Evolutionary conservation across 331 rosid genomes (phyloP).

Genomic region (Erythrophleum ivorense): DNA sequence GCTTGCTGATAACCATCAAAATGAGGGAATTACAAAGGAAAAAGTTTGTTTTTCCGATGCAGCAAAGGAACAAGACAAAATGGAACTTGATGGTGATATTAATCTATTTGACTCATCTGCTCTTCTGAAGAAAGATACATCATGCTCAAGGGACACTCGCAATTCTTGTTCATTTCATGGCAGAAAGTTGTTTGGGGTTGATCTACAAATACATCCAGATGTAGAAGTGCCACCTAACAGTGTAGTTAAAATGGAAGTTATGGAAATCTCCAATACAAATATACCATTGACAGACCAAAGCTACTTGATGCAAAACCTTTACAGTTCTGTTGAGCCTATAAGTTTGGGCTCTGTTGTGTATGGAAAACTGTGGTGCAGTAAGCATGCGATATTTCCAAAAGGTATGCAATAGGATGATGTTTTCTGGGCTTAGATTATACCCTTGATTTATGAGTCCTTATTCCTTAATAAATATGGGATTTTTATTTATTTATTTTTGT

Average conservation of each 20-base stretch:
- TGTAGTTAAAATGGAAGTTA: slow-evolving; percentile 30
- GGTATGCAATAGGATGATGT: slow-evolving; percentile 52
- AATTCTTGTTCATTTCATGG: slow-evolving; percentile 42
- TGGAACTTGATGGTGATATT: slow-evolving; percentile 42
- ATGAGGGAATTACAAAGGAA: slow-evolving; percentile 38
- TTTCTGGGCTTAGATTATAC: slow-evolving; percentile 17
- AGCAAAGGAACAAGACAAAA: slow-evolving; percentile 44
- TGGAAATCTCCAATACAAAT: slow-evolving; percentile 35
- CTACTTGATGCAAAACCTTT: slow-evolving; percentile 31
- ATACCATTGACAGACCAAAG: slow-evolving; percentile 35
- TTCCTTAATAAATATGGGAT: not conserved
- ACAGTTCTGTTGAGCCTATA: slow-evolving; percentile 52
- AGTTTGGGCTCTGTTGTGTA: slow-evolving; percentile 57
- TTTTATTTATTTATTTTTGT: slow-evolving; percentile 22
- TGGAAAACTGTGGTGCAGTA: slow-evolving; percentile 72
- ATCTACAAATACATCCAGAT: slow-evolving; percentile 41
- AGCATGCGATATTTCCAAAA: slow-evolving; percentile 79
- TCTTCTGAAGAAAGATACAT: slow-evolving; percentile 36
- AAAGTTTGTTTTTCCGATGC: slow-evolving; percentile 30
- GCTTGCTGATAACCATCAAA: slow-evolving; percentile 35
- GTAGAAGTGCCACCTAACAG: slow-evolving; percentile 32
- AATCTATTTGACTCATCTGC: not conserved
- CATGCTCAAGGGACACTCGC: slow-evolving; percentile 40
- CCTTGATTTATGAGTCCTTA: not conserved
- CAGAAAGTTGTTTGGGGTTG: slow-evolving; percentile 63